Evolutionary conservation across 345 rosid genomes (phyloP).

Genomic region (Raphanus sativus): DNA sequence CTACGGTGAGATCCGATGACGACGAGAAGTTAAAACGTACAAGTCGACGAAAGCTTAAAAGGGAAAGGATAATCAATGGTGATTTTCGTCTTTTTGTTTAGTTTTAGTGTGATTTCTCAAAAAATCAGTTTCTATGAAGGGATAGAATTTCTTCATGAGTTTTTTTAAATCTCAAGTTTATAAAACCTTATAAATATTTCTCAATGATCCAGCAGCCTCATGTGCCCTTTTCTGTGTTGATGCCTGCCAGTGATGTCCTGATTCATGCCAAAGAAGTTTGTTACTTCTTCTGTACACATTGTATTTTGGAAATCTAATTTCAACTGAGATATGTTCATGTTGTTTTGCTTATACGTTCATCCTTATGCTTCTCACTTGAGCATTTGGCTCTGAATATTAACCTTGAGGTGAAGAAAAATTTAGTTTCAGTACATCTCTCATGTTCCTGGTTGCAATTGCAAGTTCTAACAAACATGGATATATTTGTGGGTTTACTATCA

Average conservation of each 20-base stretch:
- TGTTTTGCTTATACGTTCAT: not conserved
- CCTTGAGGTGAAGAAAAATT: not conserved
- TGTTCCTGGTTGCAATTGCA: constrained; percentile 41
- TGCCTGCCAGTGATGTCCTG: constrained; percentile 84
- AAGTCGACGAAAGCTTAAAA: no score
- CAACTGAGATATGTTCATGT: not conserved
- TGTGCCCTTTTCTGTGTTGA: constrained; percentile 74
- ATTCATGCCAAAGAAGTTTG: constrained; percentile 87
- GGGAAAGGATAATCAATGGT: no score
- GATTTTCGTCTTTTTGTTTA: no score
- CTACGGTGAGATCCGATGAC: no score
- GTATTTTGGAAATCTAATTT: not conserved
- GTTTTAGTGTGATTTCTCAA: no score
- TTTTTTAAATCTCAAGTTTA: no score
- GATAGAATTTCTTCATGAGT: no score
- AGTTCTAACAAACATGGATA: constrained; percentile 65
- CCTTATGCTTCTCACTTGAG: not conserved
- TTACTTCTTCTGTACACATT: not conserved
- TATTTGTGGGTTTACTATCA: constrained; percentile 66
- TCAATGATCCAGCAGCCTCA: constrained; percentile 81
- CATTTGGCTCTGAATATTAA: constrained; percentile 4
- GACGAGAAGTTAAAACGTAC: no score
- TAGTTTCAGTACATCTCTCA: not conserved
- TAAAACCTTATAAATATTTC: no score
- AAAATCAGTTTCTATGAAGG: no score